Base-by-base conservation (phyloP, 306 rosid genomes). In the Mimosa bimucronata region DNA sequence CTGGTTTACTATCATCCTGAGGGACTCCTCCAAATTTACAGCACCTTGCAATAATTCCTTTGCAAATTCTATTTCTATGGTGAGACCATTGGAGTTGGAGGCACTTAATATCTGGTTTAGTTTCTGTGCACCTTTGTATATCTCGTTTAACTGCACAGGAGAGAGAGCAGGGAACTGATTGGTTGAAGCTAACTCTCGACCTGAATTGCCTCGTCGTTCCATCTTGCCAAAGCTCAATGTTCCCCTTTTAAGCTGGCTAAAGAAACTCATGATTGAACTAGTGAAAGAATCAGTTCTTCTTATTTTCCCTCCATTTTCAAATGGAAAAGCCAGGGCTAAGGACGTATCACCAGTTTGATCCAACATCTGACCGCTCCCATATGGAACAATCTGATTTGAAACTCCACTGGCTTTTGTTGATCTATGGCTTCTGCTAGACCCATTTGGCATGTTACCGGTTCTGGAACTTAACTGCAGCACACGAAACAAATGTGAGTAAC, bases 41-140 rank as follows among this genome's bases (percentile, higher is more conserved):
- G 99, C 98, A 55, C 98, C 98, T 85, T 90, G 88, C 58, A 96
- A 77, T 34, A 91, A 85, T 57, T 96, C 94, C 84, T 91, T 91
- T 67, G 98, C 99, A 69, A 95, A 88, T 80, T 87, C 91, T 15
- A 93, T 82, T 12, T 89, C 93, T 76, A 87, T 86, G 77, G 86
- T 93, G 29, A 88, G 45, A 41, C 93, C 97, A 73, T 79, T 86
- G 46, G 94, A 84, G 88, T 92, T 82, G 88, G 90, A 90, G 23
- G 93, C 89, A 77, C 82, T 88, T 41, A 93, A 83, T 75, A 93
- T 91, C 88, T 91, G 97, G 83, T 96, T 96, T 76, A 96, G 80
- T 81, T 86, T 91, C 57, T 87, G 91, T 61, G 97, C 98, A 46
- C 99, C 99, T 89, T 85, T 93, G 26, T 96, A 88, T 87, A 95